Conservation (phyloP, 176 grass and related monocot genomes). For the Phoenix dactylifera region DNA sequence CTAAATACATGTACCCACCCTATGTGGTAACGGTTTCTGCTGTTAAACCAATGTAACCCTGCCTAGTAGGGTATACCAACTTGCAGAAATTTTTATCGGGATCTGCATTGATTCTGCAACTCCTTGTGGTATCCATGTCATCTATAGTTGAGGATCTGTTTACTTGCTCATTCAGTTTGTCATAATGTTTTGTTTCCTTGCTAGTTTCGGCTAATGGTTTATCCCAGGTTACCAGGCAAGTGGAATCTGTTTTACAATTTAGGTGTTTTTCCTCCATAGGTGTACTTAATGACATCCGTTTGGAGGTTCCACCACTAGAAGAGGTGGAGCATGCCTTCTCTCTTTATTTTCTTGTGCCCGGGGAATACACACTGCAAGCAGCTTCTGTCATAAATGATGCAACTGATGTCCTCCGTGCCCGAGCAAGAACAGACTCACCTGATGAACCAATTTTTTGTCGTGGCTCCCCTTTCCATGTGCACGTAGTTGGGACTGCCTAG, state of each 20-base stretch:
- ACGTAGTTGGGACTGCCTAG: slow-evolving; percentile 58
- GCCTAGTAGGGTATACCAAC: too few species aligned
- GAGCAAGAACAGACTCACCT: slow-evolving; percentile 54
- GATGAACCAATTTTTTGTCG: slow-evolving; percentile 90
- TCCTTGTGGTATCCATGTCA: too few species aligned
- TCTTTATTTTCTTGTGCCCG: slow-evolving; percentile 85
- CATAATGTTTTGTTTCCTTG: too few species aligned
- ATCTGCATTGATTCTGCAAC: too few species aligned
- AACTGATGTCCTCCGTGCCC: slow-evolving; percentile 74
- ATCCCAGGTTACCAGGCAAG: too few species aligned
- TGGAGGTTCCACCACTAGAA: slow-evolving; percentile 79
- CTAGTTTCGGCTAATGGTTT: too few species aligned
- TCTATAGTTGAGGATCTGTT: too few species aligned
- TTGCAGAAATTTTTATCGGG: too few species aligned
- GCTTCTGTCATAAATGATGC: slow-evolving; percentile 70
- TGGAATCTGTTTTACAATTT: slow-evolving; percentile 4
- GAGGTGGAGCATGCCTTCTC: slow-evolving; percentile 79
- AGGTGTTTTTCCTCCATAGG: slow-evolving; percentile 27
- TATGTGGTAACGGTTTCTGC: too few species aligned
- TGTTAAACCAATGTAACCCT: too few species aligned
- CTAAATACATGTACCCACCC: too few species aligned
- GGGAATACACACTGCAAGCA: slow-evolving; percentile 79
- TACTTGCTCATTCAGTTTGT: too few species aligned
- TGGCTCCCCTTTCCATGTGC: slow-evolving; percentile 71
- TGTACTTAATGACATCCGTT: slow-evolving; percentile 59